Evolutionary conservation across 768 basidiomycete genomes (phyloP), one percentile per base, ranked within the genome.

Genomic region (Mycena olivaceomarginata): DNA sequence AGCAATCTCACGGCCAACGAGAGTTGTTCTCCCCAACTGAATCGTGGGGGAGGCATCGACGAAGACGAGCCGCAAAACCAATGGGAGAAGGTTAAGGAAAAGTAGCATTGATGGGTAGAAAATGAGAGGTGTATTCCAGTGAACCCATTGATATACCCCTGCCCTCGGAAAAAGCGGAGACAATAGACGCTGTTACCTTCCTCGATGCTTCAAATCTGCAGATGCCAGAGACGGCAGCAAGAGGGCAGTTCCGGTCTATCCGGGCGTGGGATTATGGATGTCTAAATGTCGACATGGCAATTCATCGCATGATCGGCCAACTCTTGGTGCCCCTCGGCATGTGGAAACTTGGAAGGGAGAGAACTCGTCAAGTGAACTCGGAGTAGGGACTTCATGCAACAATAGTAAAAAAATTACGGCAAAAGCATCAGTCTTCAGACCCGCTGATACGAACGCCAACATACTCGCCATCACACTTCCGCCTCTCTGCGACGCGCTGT

Each of bases 341-440:
- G 43, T 45, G 6, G 31, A 31, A 45, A 45, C 15, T 45, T 6
- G 43, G 2, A 45, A 45, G 31, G 2, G 4, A 45, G n/a, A n/a
- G n/a, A n/a, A 45, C 15, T 45, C 43, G 43, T n/a, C 15, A 45
- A 45, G 31, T 31, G 4, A 31, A 31, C 31, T 31, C 31, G 31
- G 2, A 31, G 31, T 31, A 31, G 31, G 31, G 48, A 18, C 13
- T 18, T 51, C 48, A 51, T 51, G n/a, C 48, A 15, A 51, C 18
- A 16, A 20, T 2, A 7, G 7, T 9, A 56, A 22, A 53, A 8
- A 20, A 57, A 25, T 57, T 12, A 57, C 56, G 2, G 25, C 7
- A 25, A 22, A 25, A 73, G 41, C 25, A 73, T n/a, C n/a, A n/a
- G n/a, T n/a, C n/a, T n/a, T 73, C 45, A 31, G 53, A 48, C 72